phyloP scores from a whole-genome alignment of 2,329 filamentous ascomycete species.

The Colletotrichum sp. region DNA sequence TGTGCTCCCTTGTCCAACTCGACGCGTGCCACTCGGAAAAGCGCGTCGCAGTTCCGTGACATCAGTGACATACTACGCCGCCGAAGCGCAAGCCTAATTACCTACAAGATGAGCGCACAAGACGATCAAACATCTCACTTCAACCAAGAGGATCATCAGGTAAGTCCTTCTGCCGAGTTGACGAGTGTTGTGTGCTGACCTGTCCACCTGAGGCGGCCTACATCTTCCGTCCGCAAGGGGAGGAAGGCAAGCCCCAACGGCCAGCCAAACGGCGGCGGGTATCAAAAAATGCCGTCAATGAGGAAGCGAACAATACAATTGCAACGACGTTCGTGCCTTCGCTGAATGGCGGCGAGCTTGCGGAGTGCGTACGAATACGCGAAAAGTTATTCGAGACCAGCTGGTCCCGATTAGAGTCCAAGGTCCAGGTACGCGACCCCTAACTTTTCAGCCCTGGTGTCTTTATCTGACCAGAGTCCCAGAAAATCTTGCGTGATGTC shows the following conservation, averaged over 20 bases:
- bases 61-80: not conserved
- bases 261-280: constrained; percentile 64
- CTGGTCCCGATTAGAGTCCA: constrained; percentile 68
- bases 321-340: constrained; percentile 52
- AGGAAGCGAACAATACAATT: constrained; percentile 8
- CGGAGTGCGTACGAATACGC: constrained; percentile 54
- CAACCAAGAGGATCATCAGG: constrained; percentile 48
- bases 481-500: constrained; percentile 63
- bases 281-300: constrained; percentile 37
- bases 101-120: constrained; percentile 1
- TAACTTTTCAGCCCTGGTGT: not conserved
- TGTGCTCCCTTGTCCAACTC: not conserved
- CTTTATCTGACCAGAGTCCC: not conserved
- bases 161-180: constrained; percentile 21
- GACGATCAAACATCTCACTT: not conserved
- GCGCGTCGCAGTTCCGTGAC: not conserved
- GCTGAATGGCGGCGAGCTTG: constrained; percentile 57
- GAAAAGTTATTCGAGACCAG: constrained; percentile 63
- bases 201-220: constrained; percentile 58
- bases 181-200: not conserved
- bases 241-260: constrained; percentile 33
- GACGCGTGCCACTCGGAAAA: constrained; percentile 3
- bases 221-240: constrained; percentile 60
- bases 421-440: constrained; percentile 58
- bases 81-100: not conserved